Base-by-base conservation (phyloP, 352 stramenopile genomes). In the Pythium aphanidermatum region DNA sequence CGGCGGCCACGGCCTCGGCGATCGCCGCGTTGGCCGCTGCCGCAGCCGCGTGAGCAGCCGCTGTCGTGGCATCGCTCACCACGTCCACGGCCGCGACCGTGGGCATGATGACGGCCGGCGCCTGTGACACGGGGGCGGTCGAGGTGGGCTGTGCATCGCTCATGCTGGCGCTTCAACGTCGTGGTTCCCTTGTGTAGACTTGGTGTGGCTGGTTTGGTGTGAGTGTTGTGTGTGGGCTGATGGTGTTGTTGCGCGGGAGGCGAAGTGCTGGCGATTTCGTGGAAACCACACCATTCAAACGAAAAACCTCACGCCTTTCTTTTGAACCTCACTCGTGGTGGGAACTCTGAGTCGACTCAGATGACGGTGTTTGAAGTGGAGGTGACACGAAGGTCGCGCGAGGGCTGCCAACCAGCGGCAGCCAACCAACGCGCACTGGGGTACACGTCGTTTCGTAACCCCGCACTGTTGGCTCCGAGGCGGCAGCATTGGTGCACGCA, bases 371-470 rank as follows among this genome's bases (percentile, higher is more conserved):
- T 12, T 27, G 24, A 25, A 23, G 24, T 33, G 9, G 26, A 46
- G n/a, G 51, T 59, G 13, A 30, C 46, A 16, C 54, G 54, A 56
- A 58, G 36, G 63, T 72, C 33, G 52, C 59, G 19, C 25, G 55
- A 67, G 65, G 42, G 46, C 55, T 36, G 50, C 50, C 24, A 45
- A 39, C 32, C 32, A 32, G 52, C 32, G 41, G 44, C 50, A 60
- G 44, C 52, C 52, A 60, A 60, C 52, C 55, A 51, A 71, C 60
- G 44, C 20, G n/a, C n/a, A 21, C 41, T 20, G 39, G 46, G 43
- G 23, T 49, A 33, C 12, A 54, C 31, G 53, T 55, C 51, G 51
- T 60, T 75, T 75, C 58, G 48, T 56, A 55, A 67, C 10, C n/a
- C 19, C 23, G 19, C 28, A 44, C 35, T 12, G 40, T 60, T 46